These are phyloP conservation scores for Lactarius pseudohatsudake DNA, from an alignment of 768 basidiomycete species.

Conservation along the genomic window DNA sequence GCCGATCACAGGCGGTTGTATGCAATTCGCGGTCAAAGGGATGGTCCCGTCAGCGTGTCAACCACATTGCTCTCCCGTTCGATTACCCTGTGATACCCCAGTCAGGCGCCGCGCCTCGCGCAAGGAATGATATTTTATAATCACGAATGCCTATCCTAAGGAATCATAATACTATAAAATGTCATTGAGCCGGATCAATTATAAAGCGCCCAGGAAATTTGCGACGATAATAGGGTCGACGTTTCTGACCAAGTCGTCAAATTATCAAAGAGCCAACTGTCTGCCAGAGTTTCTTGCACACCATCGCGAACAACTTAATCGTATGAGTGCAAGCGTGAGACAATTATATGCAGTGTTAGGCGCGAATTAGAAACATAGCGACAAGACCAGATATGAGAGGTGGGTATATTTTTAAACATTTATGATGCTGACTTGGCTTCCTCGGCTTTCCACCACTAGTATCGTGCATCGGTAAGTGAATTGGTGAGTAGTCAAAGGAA, in stretches of 20 bases:
- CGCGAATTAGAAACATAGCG: not conserved
- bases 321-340: not conserved
- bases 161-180: not conserved
- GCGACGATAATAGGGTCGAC: not conserved
- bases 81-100: not conserved
- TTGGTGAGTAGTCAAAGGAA: not conserved
- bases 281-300: not conserved
- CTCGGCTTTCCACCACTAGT: conserved; percentile 30
- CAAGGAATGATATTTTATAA: not conserved
- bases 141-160: not conserved
- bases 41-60: not conserved
- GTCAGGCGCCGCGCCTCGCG: not conserved
- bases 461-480: not conserved
- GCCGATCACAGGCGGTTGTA: not conserved
- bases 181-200: not conserved
- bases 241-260: not conserved
- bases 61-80: not conserved
- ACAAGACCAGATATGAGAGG: not conserved
- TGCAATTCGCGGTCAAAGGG: not conserved
- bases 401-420: conserved; percentile 2
- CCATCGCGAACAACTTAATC: not conserved
- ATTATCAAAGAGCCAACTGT: not conserved
- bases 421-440: conserved; percentile 25
- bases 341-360: not conserved
- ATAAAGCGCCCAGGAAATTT: not conserved